phyloP scores from a whole-genome alignment of 331 rosid species.

The Arachis monticola region DNA sequence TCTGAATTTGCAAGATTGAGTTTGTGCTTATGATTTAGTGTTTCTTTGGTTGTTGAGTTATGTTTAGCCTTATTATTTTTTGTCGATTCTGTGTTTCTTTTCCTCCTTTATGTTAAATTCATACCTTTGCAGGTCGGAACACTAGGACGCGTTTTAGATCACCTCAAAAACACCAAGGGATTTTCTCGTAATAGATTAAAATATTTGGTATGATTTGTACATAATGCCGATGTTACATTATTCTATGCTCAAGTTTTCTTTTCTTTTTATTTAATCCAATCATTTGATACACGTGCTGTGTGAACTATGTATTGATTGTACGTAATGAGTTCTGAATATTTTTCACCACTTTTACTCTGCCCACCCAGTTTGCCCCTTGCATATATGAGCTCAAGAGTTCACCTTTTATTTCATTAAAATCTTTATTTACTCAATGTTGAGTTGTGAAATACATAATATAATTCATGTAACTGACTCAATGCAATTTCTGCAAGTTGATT shows the following conservation, averaged over 20 bases:
- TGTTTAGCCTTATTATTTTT: not conserved
- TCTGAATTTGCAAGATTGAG: slow-evolving; percentile 4
- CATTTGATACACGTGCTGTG: not conserved
- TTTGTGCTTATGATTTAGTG: slow-evolving; percentile 9
- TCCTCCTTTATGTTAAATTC: slow-evolving; percentile 20
- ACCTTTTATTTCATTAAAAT: not conserved
- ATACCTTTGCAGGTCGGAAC: slow-evolving; percentile 75
- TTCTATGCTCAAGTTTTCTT: not conserved
- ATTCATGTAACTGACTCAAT: not conserved
- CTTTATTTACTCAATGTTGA: not conserved
- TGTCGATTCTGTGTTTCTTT: not conserved
- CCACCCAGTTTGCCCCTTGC: not conserved
- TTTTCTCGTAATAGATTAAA: slow-evolving; percentile 70
- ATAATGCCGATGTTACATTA: not conserved
- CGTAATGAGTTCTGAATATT: not conserved
- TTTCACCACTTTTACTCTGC: not conserved
- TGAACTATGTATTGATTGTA: slow-evolving; percentile 11
- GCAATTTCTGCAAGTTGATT: not conserved
- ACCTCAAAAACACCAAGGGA: slow-evolving; percentile 80
- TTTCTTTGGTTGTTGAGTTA: not conserved
- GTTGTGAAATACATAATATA: not conserved
- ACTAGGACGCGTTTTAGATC: slow-evolving; percentile 95
- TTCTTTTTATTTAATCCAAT: slow-evolving; percentile 3
- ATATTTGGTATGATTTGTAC: slow-evolving; percentile 65
- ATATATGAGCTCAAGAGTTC: not conserved